Conservation (phyloP, 2,329 filamentous ascomycete species). For the Tolypocladium amazonense region DNA sequence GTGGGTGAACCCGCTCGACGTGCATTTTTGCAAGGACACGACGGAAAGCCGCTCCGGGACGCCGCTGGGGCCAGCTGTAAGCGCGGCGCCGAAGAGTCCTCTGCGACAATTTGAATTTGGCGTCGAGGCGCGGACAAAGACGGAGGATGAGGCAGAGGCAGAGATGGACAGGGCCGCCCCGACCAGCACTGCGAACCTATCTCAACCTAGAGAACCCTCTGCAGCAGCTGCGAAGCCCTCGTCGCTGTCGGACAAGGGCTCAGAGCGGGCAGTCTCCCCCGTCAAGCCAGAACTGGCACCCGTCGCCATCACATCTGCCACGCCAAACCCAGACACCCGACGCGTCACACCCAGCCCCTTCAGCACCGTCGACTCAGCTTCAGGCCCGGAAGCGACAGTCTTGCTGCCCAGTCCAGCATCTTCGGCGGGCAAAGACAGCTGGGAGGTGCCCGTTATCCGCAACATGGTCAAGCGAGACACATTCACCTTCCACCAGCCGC, state of each 20-base stretch:
- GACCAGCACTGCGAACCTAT: neutral
- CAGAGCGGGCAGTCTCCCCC: constrained; percentile 11
- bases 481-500: constrained; percentile 31
- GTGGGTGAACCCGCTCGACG: constrained; percentile 37
- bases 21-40: constrained; percentile 26
- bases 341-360: constrained; percentile 13
- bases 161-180: neutral
- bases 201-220: neutral
- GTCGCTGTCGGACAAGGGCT: constrained; percentile 24
- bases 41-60: constrained; percentile 5
- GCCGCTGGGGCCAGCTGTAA: neutral
- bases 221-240: constrained; percentile 20
- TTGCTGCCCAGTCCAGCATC: constrained; percentile 31
- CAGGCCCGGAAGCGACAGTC: neutral
- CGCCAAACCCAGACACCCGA: constrained; percentile 6
- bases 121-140: constrained; percentile 5
- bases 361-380: constrained; percentile 14
- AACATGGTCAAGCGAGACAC: constrained; percentile 39
- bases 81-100: constrained; percentile 21
- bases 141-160: neutral
- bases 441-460: constrained; percentile 31
- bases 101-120: constrained; percentile 30
- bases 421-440: constrained; percentile 32
- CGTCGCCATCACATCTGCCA: constrained; percentile 5
- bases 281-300: neutral